Evolutionary conservation across 306 rosid species (phyloP).

Genomic region (Cajanus cajan): DNA sequence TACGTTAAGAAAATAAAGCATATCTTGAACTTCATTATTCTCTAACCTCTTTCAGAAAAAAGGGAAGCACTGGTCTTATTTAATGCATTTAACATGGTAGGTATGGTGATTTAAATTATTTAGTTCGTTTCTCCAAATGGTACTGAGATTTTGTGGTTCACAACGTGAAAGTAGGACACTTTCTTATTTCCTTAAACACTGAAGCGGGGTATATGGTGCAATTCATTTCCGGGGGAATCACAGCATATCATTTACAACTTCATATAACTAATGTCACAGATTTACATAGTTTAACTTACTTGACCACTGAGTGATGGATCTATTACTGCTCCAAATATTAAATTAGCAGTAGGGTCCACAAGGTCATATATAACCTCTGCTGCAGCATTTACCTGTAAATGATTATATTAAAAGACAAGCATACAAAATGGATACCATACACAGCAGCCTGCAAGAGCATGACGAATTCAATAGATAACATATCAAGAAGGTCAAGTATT

Average conservation of each 20-base stretch:
- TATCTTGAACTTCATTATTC: not conserved
- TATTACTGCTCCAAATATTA: slow-evolving; percentile 87
- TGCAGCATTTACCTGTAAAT: slow-evolving; percentile 78
- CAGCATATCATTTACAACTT: not conserved
- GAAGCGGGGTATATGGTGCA: not conserved
- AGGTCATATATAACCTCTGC: slow-evolving; percentile 94
- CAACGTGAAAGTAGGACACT: not conserved
- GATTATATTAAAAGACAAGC: slow-evolving; percentile 3
- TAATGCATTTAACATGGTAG: not conserved
- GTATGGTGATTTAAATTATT: not conserved
- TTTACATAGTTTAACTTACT: slow-evolving; percentile 44
- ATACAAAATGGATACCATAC: not conserved
- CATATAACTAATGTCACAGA: not conserved
- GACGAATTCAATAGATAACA: not conserved
- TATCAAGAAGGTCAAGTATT: slow-evolving; percentile 2
- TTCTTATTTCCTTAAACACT: not conserved
- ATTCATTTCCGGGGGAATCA: not conserved
- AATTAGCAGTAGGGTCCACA: slow-evolving; percentile 86
- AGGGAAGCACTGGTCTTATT: not conserved
- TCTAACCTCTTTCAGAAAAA: not conserved
- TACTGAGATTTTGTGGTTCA: not conserved
- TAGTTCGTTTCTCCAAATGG: not conserved
- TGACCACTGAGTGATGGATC: slow-evolving; percentile 88
- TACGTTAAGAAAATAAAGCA: not conserved
- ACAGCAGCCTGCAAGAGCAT: not conserved